Base-by-base conservation (phyloP, 176 grass and related monocot genomes). In the Hordeum marinum region DNA sequence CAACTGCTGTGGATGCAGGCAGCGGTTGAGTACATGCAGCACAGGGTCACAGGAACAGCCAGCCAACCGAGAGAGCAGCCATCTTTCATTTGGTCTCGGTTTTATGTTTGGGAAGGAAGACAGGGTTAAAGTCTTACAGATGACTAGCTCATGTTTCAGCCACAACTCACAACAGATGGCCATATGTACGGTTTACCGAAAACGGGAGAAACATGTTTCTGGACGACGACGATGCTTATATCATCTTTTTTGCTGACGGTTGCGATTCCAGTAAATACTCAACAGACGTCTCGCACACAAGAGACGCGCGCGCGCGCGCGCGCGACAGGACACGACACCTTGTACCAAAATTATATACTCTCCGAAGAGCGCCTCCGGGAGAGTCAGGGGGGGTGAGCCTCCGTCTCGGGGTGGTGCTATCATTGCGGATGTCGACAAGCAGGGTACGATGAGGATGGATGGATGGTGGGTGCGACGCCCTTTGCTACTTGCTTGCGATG, bases 341-440 rank as follows among this genome's bases (percentile, higher is more conserved):
- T 80, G 87, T 78, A 61, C 80, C 87, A 84, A 89, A 92, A 89
- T 75, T 89, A 89, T 89, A 89, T 84, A 87, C 89, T 91, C 80
- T 87, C 87, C 42, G 25, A 87, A 83, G 80, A 87, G 83, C 48
- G 54, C 83, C 87, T 72, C 62, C 48, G 43, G 68, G 62, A 92
- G 90, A 89, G 75, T 23, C 75, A 70, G 67, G 81, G 67, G 67
- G 50, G 50, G 50, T 2, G 73, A 89, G 45, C 45, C 45, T 48
- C 45, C 6, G 72, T 36, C 80, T 78, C 72, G 77, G 34, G 77
- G 57, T 84, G 80, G 80, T 81, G 48, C 48, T 52, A 87, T 34
- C 80, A 42, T 69, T 86, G 40, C 63, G 2, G 80, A 76, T 83
- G 55, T 63, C 83, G 40, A 35, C 27, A 50, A 54, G 79, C 40